Base-by-base conservation (phyloP, 169 alveolate species). In the Toxoplasma gondii region DNA sequence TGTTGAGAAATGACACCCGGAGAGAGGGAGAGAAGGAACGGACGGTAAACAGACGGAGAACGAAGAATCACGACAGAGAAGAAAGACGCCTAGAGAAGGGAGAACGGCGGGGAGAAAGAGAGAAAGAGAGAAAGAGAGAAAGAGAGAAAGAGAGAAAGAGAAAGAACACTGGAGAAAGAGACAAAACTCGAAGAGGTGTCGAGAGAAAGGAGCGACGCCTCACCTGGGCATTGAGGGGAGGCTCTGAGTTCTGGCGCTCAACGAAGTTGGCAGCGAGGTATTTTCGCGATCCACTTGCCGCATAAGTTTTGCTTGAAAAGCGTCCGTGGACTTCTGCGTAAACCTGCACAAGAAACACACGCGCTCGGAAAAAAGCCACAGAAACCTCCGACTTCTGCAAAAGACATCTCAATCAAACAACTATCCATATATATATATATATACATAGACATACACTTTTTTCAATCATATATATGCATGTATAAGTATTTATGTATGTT, bases 241-340 rank as follows among this genome's bases (percentile, higher is more conserved):
- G 44, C 27, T 31, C 84, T 12, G 84, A 19, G 84, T 31, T 34
- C 9, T 36, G 84, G 84, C 43, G 49, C 45, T 74, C 43, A 44
- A 74, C 45, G 44, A 74, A 74, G 49, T 74, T 36, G 12, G 84
- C 84, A 12, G 84, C 39, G 44, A 74, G 84, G 49, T 19, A 34
- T n/a, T 74, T 74, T 17, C 43, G 2, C 43, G 44, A 31, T n/a
- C 84, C 84, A 87, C 88, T 95, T 19, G 96, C 92, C 4, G 98
- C 97, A 74, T 97, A 98, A 38, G 94, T 95, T 95, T 98, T 98
- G 38, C 98, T 96, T 81, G 98, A 96, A 96, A 98, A 98, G 64
- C 99, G 96, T 44, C 98, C 98, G 39, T 97, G 96, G 87, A 98
- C 97, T 94, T 98, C 99, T 36, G 98, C 98, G 45, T 96, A 96